Evolutionary conservation across 2,329 filamentous ascomycete genomes (phyloP), one percentile per base, ranked within the genome.

Genomic region (Stylonectria norvegica): DNA sequence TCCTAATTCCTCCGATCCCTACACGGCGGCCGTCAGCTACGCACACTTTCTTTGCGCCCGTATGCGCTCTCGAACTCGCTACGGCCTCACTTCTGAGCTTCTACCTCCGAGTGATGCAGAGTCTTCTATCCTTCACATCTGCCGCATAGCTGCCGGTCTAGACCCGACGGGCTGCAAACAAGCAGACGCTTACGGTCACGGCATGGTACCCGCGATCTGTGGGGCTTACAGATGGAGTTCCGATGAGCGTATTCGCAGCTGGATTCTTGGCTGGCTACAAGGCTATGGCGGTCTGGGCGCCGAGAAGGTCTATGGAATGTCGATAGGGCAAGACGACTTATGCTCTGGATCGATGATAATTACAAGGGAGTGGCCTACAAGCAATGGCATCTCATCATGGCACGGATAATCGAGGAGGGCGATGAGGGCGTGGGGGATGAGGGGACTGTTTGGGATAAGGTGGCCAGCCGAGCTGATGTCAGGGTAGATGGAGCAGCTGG

Each of bases 41-140:
- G 37, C 37, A 5, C 37, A 39, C 22, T 39, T 39, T 22, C 29
- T 39, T 20, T 39, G 37, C 25, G 30, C 37, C 7, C 37, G 37
- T 8, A 39, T 39, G 37, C 37, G 37, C 11, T 20, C 30, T n/a
- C 29, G 30, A n/a, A 39, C 37, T n/a, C 37, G 29, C n/a, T 39
- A 39, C 20, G 20, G 1, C 29, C 20, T 3, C 18, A 39, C 14
- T 22, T 14, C 30, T 12, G 30, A 28, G 37, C 15, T 39, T 5
- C 19, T 19, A 1, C 29, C 29, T 11, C 30, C 30, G 5, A 22
- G 28, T 3, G 30, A 34, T 3, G 30, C 29, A 10, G 22, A 34
- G 15, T 25, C 37, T 14, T 25, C 30, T 11, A 23, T 29, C 20
- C 12, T 39, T 10, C 28, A 33, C 22, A 39, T 32, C 20, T 39